A percentile compares a stretch with the other conserved stretches of the same genome.
Conservation (phyloP, 768 basidiomycete genomes). For the Dioszegia aurantiaca region DNA sequence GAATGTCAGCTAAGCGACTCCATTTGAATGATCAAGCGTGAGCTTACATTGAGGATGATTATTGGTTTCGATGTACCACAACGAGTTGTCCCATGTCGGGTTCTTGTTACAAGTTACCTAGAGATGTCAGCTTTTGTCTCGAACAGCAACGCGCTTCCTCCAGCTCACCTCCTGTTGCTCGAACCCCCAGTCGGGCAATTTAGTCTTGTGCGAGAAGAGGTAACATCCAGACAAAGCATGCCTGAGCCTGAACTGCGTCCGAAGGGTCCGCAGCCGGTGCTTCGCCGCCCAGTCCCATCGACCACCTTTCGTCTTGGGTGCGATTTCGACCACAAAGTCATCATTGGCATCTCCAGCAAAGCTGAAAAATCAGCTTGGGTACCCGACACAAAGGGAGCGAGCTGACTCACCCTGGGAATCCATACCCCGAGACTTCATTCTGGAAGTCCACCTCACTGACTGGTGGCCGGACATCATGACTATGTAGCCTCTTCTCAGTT, state of each 20-base stretch:
- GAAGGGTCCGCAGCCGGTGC: constrained; percentile 71
- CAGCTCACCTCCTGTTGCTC: constrained; percentile 83
- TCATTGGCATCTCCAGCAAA: constrained; percentile 89
- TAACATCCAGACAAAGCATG: constrained; percentile 91
- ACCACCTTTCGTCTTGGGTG: constrained; percentile 57
- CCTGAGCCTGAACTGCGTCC: constrained; percentile 75
- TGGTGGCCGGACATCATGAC: constrained; percentile 90
- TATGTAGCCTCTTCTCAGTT: constrained; percentile 85
- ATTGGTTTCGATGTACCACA: constrained; percentile 92
- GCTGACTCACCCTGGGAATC: constrained; percentile 62
- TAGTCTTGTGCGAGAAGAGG: constrained; percentile 96
- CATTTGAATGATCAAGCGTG: background rate
- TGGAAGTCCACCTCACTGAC: constrained; percentile 98
- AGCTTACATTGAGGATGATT: constrained; percentile 66
- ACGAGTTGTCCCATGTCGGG: constrained; percentile 77
- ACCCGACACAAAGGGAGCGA: background rate
- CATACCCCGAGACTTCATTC: constrained; percentile 95
- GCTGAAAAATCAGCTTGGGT: constrained; percentile 17
- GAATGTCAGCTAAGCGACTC: constrained; percentile 4
- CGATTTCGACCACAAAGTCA: constrained; percentile 80
- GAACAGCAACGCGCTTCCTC: too few species aligned
- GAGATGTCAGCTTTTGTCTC: background rate
- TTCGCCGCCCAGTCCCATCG: constrained; percentile 59
- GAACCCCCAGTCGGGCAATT: constrained; percentile 94
- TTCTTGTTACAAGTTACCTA: constrained; percentile 94